Evolutionary conservation across 2,329 filamentous ascomycete genomes (phyloP).

Genomic region (Dothideomycetes sp.): DNA sequence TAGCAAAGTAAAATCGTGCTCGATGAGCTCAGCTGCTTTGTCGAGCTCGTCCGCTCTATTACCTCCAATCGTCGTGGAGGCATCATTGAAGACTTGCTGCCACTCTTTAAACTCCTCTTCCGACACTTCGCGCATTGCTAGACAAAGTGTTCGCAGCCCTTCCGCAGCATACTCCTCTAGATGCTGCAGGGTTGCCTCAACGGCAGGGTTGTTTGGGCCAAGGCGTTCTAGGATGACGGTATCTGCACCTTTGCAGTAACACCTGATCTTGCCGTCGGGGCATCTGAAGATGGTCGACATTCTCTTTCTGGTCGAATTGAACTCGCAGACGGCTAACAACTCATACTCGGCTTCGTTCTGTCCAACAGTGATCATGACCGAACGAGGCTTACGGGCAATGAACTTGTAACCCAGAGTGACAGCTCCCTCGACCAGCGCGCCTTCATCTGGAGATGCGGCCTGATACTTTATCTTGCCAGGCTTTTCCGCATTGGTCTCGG

Average conservation of each 20-base stretch:
- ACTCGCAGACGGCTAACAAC: conserved; percentile 92
- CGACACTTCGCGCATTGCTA: conserved; percentile 86
- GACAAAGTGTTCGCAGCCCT: conserved; percentile 83
- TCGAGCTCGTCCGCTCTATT: conserved; percentile 91
- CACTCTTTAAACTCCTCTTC: conserved; percentile 85
- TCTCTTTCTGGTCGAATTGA: conserved; percentile 93
- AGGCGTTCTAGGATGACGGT: conserved; percentile 94
- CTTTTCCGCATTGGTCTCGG: conserved; percentile 71
- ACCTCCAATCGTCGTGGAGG: conserved; percentile 79
- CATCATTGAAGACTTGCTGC: conserved; percentile 75
- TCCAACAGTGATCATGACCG: conserved; percentile 71
- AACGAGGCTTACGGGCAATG: conserved; percentile 75
- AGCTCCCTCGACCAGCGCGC: conserved; percentile 89
- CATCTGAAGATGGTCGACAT: conserved; percentile 98
- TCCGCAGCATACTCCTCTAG: conserved; percentile 98
- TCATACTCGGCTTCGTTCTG: conserved; percentile 73
- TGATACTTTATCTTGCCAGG: conserved; percentile 87
- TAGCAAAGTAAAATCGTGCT: conserved; percentile 80
- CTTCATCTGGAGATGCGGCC: conserved; percentile 92
- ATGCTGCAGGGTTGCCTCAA: conserved; percentile 83
- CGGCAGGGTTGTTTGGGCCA: conserved; percentile 64
- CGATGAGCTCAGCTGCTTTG: conserved; percentile 92
- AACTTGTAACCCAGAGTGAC: conserved; percentile 80
- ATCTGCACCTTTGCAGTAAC: conserved; percentile 94
- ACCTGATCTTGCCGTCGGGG: conserved; percentile 85